phyloP scores from a whole-genome alignment of 495 filamentous ascomycete genomes.

The Penicillium soppii region DNA sequence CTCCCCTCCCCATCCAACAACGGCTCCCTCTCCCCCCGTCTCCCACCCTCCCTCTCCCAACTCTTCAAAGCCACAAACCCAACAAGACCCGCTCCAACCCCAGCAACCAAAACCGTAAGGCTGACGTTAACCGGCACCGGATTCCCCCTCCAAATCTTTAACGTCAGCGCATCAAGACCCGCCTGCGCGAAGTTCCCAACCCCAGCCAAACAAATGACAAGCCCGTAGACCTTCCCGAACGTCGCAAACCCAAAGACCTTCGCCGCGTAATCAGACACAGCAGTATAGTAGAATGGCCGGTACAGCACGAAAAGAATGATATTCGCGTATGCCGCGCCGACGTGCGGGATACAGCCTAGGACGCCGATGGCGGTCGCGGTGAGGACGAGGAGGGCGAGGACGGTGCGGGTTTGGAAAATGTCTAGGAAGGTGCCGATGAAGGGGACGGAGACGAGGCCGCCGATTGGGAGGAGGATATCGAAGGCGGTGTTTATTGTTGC shows the following conservation, averaged over 20 bases:
- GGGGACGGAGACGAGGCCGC: constrained; percentile 80
- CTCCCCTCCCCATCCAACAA: constrained; percentile 2
- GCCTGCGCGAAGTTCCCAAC: constrained; percentile 85
- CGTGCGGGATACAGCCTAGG: constrained; percentile 69
- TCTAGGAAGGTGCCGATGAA: constrained; percentile 88
- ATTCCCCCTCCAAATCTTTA: constrained; percentile 66
- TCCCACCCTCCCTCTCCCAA: neutral
- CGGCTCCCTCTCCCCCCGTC: constrained; percentile 5
- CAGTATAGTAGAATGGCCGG: constrained; percentile 54
- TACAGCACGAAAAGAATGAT: constrained; percentile 72
- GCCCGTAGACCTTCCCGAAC: constrained; percentile 94
- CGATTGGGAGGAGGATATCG: constrained; percentile 83
- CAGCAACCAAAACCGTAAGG: constrained; percentile 58
- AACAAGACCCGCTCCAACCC: constrained; percentile 60
- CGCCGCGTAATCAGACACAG: constrained; percentile 75
- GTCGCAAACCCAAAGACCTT: constrained; percentile 97
- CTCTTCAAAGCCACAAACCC: constrained; percentile 47
- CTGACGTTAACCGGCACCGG: constrained; percentile 78
- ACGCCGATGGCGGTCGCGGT: constrained; percentile 76
- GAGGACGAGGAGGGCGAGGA: constrained; percentile 70
- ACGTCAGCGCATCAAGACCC: constrained; percentile 76
- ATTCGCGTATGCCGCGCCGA: constrained; percentile 73
- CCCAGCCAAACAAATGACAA: constrained; percentile 86
- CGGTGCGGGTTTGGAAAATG: constrained; percentile 67
- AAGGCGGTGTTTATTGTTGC: constrained; percentile 78